phyloP scores from a whole-genome alignment of 2,329 filamentous ascomycete species.

The Curvularia sp. region DNA sequence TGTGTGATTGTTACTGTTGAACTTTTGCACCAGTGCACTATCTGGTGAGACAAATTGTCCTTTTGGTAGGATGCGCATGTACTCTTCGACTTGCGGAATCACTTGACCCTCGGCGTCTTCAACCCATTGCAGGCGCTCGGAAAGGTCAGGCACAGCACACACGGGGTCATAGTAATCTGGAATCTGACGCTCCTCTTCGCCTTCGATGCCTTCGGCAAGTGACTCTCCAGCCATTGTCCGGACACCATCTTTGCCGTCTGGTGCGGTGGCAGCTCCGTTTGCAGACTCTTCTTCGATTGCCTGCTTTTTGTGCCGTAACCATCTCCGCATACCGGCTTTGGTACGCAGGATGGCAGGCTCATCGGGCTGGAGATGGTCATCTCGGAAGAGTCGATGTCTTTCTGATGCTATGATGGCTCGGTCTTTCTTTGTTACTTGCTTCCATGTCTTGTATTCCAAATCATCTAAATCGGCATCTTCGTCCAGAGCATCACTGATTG shows the following conservation, averaged over 20 bases:
- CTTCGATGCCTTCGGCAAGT: constrained; percentile 93
- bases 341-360: constrained; percentile 85
- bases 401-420: constrained; percentile 86
- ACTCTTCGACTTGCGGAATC: constrained; percentile 86
- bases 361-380: constrained; percentile 82
- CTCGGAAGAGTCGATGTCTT: constrained; percentile 83
- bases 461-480: constrained; percentile 89
- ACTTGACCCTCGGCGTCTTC: constrained; percentile 90
- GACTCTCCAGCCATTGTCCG: constrained; percentile 70
- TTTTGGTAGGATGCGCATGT: constrained; percentile 75
- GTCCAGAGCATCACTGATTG: constrained; percentile 70
- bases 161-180: constrained; percentile 95
- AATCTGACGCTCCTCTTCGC: constrained; percentile 75
- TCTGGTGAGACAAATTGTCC: constrained; percentile 78
- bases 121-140: constrained; percentile 80
- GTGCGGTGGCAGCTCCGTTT: constrained; percentile 59
- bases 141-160: constrained; percentile 84
- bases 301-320: constrained; percentile 79
- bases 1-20: constrained; percentile 90
- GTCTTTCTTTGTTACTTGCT: constrained; percentile 97
- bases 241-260: constrained; percentile 57
- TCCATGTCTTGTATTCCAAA: constrained; percentile 94
- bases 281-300: constrained; percentile 53
- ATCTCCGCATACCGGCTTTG: constrained; percentile 89
- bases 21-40: constrained; percentile 76